Percentiles rank a stretch among this genome's conserved stretches.
Evolutionary conservation across 495 filamentous ascomycete genomes (phyloP).

Genomic region (Darksidea phi): DNA sequence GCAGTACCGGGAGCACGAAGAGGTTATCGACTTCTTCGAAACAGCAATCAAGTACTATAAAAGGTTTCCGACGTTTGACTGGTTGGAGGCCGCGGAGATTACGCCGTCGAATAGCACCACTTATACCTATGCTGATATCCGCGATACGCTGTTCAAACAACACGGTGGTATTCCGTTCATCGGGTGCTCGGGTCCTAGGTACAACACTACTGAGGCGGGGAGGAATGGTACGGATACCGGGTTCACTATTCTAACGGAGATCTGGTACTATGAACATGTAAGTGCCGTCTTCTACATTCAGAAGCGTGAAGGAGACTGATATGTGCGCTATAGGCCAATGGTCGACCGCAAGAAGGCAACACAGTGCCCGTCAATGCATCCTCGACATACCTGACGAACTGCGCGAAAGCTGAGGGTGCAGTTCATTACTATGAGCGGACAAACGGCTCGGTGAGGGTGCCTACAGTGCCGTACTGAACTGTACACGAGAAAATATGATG

Average conservation of each 20-base stretch:
- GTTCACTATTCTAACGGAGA: conserved; percentile 48
- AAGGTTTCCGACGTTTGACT: conserved; percentile 49
- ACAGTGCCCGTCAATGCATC: conserved; percentile 46
- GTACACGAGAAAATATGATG: not conserved
- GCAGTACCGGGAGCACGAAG: conserved; percentile 44
- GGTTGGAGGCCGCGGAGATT: conserved; percentile 28
- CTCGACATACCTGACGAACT: conserved; percentile 42
- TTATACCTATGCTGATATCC: conserved; percentile 46
- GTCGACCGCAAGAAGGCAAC: conserved; percentile 47
- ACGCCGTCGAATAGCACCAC: conserved; percentile 36
- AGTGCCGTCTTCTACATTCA: not conserved
- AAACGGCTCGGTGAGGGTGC: conserved; percentile 28
- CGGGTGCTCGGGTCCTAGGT: conserved; percentile 50
- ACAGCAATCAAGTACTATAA: conserved; percentile 45
- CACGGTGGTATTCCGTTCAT: conserved; percentile 49
- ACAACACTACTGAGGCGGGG: conserved; percentile 51
- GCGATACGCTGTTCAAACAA: conserved; percentile 39
- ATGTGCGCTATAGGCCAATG: conserved; percentile 42
- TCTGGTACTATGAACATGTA: conserved; percentile 50
- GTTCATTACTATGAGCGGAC: conserved; percentile 48
- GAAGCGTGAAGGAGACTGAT: not conserved
- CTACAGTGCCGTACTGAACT: conserved; percentile 18
- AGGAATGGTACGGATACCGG: conserved; percentile 48
- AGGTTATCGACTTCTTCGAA: conserved; percentile 52
- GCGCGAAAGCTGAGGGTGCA: conserved; percentile 46